Evolutionary conservation across 2,329 filamentous ascomycete species (phyloP), one percentile per base, ranked within the genome.

Genomic region (Aureobasidium sp.): DNA sequence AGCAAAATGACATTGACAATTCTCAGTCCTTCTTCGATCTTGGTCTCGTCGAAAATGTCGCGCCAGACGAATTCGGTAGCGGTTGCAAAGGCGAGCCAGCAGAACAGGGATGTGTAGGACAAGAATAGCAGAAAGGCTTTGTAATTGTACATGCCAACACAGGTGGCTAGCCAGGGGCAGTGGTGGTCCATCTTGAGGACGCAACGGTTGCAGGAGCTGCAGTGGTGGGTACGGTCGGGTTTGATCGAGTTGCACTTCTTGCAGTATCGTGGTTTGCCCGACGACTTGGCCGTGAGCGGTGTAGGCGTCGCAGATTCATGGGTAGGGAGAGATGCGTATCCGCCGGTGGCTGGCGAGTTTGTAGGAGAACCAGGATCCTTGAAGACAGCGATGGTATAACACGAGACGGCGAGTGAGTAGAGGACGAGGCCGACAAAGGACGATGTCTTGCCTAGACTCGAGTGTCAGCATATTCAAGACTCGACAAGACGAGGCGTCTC

Each of bases 141-240:
- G 81, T 97, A 95, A 76, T 99, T 99, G 71, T 85, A 86, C 66
- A 99, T 79, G 22, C 94, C 94, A 64, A 99, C 89, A 75, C 94
- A 99, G 4, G 91, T 96, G 31, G 94, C 93, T 55, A 99, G 82
- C 44, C 94, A 99, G 17, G 94, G 94, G 74, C 94, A 99, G 78
- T 99, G 94, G 75, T 99, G 94, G 73, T 99, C 94, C 94, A 99
- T 99, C 81, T 99, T 99, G 74, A 99, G 81, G 29, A 99, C 92
- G 74, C 94, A 99, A 70, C 89, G 88, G 68, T 88, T 86, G 77
- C 94, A 99, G 4, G 91, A 95, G 12, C 91, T 96, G 81, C 94
- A 99, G 79, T 99, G 94, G 75, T 99, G 94, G 36, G 93, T 87
- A 64, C 94, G 90, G 77, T 99, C 94, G 45, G 94, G 94, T 78